phyloP scores from a whole-genome alignment of 179 eudicot species.

The Spergularia azorica region DNA sequence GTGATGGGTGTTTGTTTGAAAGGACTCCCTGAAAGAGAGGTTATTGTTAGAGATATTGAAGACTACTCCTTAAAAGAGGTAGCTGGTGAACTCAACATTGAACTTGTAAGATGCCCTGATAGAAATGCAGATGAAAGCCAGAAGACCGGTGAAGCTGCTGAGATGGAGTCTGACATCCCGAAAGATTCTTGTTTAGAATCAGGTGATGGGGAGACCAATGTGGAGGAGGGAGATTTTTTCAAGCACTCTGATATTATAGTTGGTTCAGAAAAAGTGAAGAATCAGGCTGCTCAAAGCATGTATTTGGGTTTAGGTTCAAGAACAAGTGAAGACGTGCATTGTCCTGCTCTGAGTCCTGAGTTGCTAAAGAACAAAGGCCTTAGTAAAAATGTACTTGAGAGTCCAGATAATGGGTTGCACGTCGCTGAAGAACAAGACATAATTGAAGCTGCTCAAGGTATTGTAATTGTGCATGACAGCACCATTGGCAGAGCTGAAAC shows the following conservation, averaged over 20 bases:
- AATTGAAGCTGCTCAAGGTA: background rate
- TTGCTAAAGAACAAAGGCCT: background rate
- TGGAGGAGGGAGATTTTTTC: background rate
- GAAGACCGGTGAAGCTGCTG: constrained; percentile 12
- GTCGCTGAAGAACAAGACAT: background rate
- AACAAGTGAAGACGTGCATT: constrained; percentile 5
- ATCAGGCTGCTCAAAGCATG: background rate
- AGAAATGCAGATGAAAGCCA: constrained; percentile 11
- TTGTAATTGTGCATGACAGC: background rate
- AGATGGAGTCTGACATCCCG: constrained; percentile 2
- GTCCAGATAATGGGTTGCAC: constrained; percentile 11
- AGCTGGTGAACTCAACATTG: constrained; percentile 15
- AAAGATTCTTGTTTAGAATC: background rate
- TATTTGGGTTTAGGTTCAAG: background rate
- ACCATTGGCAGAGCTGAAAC: background rate
- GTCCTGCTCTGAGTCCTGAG: constrained; percentile 3
- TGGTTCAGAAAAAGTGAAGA: constrained; percentile 5
- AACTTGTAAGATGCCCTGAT: constrained; percentile 6
- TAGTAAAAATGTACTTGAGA: constrained; percentile 6
- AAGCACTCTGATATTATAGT: constrained; percentile 6
- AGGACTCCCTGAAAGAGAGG: constrained; percentile 13
- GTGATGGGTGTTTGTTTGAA: constrained; percentile 10
- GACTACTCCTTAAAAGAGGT: constrained; percentile 6
- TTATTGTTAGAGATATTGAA: constrained; percentile 2
- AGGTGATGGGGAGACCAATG: constrained; percentile 2